Base-by-base conservation (phyloP, 1,284 basidiomycete genomes). In the Meira miltonrushii region DNA sequence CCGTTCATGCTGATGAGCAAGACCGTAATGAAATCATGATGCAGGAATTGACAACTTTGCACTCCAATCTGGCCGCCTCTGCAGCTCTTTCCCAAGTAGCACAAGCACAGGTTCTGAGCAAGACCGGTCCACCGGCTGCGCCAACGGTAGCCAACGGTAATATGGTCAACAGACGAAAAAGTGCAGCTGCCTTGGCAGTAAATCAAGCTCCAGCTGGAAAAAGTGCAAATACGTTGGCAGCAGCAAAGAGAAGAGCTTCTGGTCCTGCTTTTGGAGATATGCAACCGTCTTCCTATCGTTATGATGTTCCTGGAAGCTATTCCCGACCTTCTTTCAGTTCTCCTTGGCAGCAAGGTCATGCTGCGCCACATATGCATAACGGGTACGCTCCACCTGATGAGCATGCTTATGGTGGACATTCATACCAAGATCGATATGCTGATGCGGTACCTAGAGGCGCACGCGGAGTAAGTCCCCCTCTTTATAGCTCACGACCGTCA, bases 1-100 rank as follows among this genome's bases (percentile, higher is more conserved):
- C 92, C 2, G 92, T 95, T 1, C 93, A 97, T 75, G 87, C 91
- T 25, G 91, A 95, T 75, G 89, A 88, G 80, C 69, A 79, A 0
- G 87, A 89, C 0, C 84, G 87, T 77, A 97, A 96, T 82, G 90
- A 93, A 77, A 81, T 84, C 47, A 92, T 93, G 89, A 90, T 94
- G 85, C 85, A 87, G 65, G 88, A 91, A 59, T 85, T 95, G 60
- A 88, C 88, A 39, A 84, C 86, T 2, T 84, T 94, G 37, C 92
- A 95, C 69, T 88, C 90, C 33, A 85, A 84, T 53, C 89, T 95
- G 8, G 81, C 82, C 23, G 80, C 81, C 19, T 70, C 70, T 1
- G 74, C 71, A 7, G 72, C 71, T 1, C 70, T 70, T 43, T 57
- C 62, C 19, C 72, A 74, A 46, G 67, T 70, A 21, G 70, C 70